Evolutionary conservation across 345 rosid species (phyloP).

Genomic region (Salix udensis): DNA sequence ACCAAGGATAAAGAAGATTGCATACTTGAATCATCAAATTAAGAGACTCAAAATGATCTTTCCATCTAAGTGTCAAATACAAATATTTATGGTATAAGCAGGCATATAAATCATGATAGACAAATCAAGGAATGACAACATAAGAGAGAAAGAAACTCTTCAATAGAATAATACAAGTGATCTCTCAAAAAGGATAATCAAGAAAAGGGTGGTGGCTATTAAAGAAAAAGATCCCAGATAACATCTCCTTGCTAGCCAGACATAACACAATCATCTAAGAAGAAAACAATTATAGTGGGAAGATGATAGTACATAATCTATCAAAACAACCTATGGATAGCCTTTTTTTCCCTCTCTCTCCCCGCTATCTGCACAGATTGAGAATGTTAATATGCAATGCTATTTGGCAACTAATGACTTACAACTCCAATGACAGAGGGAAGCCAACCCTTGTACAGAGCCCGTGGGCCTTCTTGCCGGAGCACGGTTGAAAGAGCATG

Average conservation of each 20-base stretch:
- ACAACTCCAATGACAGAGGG: conserved; percentile 99
- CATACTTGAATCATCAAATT: not conserved
- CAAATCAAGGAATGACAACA: not conserved
- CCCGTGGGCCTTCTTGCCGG: conserved; percentile 77
- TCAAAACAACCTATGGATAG: not conserved
- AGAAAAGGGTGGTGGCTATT: too few species aligned
- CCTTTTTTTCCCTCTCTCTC: too few species aligned
- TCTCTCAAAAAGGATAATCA: too few species aligned
- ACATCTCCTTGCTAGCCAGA: too few species aligned
- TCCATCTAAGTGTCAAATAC: not conserved
- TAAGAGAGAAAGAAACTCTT: too few species aligned
- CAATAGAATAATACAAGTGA: too few species aligned
- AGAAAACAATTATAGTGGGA: too few species aligned
- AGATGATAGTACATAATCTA: too few species aligned
- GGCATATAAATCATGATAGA: not conserved
- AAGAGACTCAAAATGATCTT: not conserved
- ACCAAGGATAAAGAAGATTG: not conserved
- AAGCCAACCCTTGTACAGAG: conserved; percentile 97
- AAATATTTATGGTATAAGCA: not conserved
- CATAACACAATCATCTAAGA: too few species aligned
- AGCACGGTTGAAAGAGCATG: conserved; percentile 73
- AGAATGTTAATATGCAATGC: not conserved
- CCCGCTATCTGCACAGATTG: not conserved
- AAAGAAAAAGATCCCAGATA: too few species aligned
- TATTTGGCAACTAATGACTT: conserved; percentile 27